Conservation (phyloP, 768 basidiomycete genomes). For the Pleurotus cornucopiae region DNA sequence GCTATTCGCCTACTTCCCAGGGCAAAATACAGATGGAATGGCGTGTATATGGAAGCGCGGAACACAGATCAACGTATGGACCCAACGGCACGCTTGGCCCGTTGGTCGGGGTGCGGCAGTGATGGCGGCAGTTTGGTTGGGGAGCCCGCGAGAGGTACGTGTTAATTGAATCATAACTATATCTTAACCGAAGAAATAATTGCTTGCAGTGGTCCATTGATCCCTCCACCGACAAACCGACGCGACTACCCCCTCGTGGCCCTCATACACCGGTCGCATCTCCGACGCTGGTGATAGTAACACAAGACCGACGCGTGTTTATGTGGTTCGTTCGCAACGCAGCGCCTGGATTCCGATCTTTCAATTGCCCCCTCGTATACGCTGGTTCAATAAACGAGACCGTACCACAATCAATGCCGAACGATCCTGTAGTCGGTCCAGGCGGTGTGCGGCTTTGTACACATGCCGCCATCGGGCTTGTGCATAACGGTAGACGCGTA, state of each 20-base stretch:
- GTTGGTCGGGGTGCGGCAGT: slow-evolving; percentile 50
- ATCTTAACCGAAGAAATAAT: not conserved
- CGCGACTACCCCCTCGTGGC: slow-evolving; percentile 56
- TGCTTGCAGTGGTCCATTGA: slow-evolving; percentile 48
- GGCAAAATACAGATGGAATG: slow-evolving; percentile 45
- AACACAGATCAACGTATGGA: slow-evolving; percentile 59
- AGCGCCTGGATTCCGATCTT: slow-evolving; percentile 32
- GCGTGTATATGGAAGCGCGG: slow-evolving; percentile 66
- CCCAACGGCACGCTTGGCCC: slow-evolving; percentile 51
- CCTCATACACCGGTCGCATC: slow-evolving; percentile 49
- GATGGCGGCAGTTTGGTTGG: slow-evolving; percentile 62
- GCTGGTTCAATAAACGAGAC: slow-evolving; percentile 31
- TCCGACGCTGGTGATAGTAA: slow-evolving; percentile 60
- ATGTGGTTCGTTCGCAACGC: slow-evolving; percentile 52
- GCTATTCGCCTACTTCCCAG: slow-evolving; percentile 77
- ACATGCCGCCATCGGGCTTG: slow-evolving; percentile 55
- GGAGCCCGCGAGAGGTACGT: slow-evolving; percentile 54
- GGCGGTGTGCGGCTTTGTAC: slow-evolving; percentile 45
- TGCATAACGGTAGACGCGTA: slow-evolving; percentile 47
- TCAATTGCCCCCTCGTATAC: slow-evolving; percentile 46
- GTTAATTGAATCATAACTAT: not conserved
- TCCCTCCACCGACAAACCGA: slow-evolving; percentile 34
- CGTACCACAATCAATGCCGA: slow-evolving; percentile 18
- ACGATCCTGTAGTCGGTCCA: slow-evolving; percentile 26
- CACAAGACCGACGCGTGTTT: slow-evolving; percentile 55